Evolutionary conservation across 768 basidiomycete species (phyloP), one percentile per base, ranked within the genome.

Genomic region (Collybia sp.): DNA sequence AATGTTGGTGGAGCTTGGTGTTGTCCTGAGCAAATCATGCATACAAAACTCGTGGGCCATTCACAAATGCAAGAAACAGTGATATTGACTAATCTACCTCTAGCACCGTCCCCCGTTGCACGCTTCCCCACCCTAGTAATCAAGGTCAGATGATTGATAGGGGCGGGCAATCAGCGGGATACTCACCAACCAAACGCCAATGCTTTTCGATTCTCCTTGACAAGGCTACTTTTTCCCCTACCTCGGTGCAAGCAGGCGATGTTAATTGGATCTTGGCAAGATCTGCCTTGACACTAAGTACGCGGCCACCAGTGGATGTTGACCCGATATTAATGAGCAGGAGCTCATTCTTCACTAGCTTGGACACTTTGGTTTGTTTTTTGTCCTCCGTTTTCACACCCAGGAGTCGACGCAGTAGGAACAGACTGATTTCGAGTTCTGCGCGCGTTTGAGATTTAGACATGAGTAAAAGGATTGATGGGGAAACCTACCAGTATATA

Each of bases 351-450:
- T 95, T 95, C 48, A 82, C 77, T 38, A 96, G 78, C 65, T 96
- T 96, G 44, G 89, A 75, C 17, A 92, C 90, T 67, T 93, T 99
- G 16, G 96, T 96, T 64, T 94, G 91, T 65, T 97, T 99, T 74
- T 94, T 96, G 72, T 98, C 96, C 66, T 97, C 95, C 17, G 93
- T 93, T 67, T 94, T 93, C 51, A 99, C 96, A 62, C 96, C 95
- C n/a, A 98, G 80, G 44, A 98, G 71, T 49, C 96, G 83, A 49
- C 96, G 89, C 30, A 99, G 85, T 30, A 98, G 73, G 85, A 97
- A 99, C 55, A 94, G 74, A 56, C 82, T 88, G 61, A 94, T 93
- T 66, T 94, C 92, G 45, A 94, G 75, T 66, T 94, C 93, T 91
- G 48, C 3, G 39, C 9, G 13, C 30, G 20, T 9, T 30, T 54